These are phyloP conservation scores for Claviceps sp. DNA, from an alignment of 2,329 filamentous ascomycete genomes.

Conservation along the genomic window DNA sequence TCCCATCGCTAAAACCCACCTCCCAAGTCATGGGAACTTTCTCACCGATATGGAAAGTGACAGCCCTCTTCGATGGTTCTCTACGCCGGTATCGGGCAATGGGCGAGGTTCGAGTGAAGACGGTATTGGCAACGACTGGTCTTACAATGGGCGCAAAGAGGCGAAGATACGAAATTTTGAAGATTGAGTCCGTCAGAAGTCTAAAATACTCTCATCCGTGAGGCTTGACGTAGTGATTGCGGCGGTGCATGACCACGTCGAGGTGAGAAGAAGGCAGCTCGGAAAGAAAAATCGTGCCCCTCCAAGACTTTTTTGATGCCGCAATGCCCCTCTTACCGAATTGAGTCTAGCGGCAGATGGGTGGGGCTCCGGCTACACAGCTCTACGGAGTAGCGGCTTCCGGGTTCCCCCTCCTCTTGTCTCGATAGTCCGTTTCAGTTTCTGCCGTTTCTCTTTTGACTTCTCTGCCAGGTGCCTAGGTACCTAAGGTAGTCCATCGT, in stretches of 20 bases:
- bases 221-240: not conserved
- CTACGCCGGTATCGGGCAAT: conserved; percentile 2
- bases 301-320: conserved; percentile 6
- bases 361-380: not conserved
- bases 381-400: not conserved
- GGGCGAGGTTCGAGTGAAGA: not conserved
- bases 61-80: not conserved
- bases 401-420: not conserved
- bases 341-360: conserved; percentile 14
- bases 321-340: conserved; percentile 18
- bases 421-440: not conserved
- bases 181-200: not conserved
- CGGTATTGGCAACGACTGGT: not conserved
- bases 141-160: not conserved
- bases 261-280: not conserved
- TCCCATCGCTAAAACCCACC: no score
- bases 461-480: no score
- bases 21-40: no score
- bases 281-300: conserved; percentile 12
- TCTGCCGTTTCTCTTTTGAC: not conserved
- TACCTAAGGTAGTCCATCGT: no score
- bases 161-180: not conserved
- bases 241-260: conserved; percentile 1
- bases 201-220: conserved; percentile 3
- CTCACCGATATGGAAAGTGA: not conserved